Conservation (phyloP, 176 grass and related monocot species). For the Stipa capillata region DNA sequence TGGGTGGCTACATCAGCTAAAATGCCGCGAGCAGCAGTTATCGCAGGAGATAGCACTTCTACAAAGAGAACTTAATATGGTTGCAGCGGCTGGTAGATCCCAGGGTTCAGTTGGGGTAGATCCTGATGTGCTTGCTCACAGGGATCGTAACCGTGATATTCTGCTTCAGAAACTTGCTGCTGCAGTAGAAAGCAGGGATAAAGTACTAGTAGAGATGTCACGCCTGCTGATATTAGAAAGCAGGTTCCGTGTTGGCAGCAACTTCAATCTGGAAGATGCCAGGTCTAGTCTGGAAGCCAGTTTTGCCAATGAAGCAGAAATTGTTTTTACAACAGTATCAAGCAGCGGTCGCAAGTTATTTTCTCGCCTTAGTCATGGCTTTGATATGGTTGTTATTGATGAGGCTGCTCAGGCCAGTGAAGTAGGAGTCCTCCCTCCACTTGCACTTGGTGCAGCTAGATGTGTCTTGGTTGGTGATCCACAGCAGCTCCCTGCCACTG, state of each 20-base stretch:
- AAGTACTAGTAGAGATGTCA: constrained; percentile 98
- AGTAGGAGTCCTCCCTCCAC: constrained; percentile 83
- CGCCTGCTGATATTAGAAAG: constrained; percentile 79
- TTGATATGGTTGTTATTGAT: constrained; percentile 99
- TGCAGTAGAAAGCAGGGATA: constrained; percentile 83
- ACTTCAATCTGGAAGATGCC: constrained; percentile 94
- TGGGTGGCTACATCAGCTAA: constrained; percentile 88
- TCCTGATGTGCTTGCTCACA: constrained; percentile 82
- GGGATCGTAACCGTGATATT: constrained; percentile 77
- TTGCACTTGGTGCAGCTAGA: constrained; percentile 90
- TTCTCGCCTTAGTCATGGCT: constrained; percentile 94
- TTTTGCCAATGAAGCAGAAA: constrained; percentile 98
- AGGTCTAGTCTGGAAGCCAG: constrained; percentile 92
- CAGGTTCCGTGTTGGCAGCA: constrained; percentile 67
- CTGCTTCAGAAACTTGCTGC: constrained; percentile 88
- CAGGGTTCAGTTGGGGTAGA: constrained; percentile 98
- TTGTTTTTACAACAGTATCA: constrained; percentile 99
- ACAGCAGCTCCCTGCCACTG: constrained; percentile 96
- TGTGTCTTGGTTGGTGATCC: constrained; percentile 98
- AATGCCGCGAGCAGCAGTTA: constrained; percentile 66
- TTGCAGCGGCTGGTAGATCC: constrained; percentile 71
- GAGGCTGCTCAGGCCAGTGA: constrained; percentile 99
- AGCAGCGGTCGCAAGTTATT: constrained; percentile 95
- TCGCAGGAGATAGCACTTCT: constrained; percentile 64
- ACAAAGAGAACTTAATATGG: constrained; percentile 75